phyloP scores from a whole-genome alignment of 2,329 filamentous ascomycete genomes.

The Tolypocladium tundrense region DNA sequence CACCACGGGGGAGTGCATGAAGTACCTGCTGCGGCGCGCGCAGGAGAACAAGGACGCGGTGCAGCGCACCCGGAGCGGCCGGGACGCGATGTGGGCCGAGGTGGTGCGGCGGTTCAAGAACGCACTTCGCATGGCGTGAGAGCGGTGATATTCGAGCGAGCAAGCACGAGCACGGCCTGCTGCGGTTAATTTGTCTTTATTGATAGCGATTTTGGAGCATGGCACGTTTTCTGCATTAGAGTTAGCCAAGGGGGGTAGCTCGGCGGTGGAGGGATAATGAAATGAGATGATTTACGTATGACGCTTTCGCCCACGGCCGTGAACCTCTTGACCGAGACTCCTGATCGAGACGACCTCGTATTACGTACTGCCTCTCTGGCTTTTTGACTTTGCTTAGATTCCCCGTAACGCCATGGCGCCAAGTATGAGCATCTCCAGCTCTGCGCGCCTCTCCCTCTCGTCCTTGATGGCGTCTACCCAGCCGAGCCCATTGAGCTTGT shows the following conservation, averaged over 20 bases:
- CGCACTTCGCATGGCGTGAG: slow-evolving; percentile 25
- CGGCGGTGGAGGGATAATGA: neutral
- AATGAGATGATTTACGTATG: neutral
- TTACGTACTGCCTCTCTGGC: neutral
- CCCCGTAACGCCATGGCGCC: slow-evolving; percentile 59
- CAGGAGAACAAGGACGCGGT: slow-evolving; percentile 68
- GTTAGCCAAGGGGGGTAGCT: neutral
- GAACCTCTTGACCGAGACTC: neutral
- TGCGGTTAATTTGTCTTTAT: neutral
- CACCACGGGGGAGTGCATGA: slow-evolving; percentile 70
- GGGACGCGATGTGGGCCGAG: slow-evolving; percentile 54
- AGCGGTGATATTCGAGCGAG: neutral
- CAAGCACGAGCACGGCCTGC: neutral
- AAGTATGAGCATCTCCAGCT: slow-evolving; percentile 60
- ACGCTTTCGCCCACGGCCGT: neutral
- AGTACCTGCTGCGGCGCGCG: slow-evolving; percentile 55
- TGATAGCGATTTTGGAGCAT: neutral
- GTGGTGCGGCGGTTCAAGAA: slow-evolving; percentile 43
- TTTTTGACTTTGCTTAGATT: slow-evolving; percentile 10
- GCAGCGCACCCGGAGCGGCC: slow-evolving; percentile 48
- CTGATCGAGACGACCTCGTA: neutral
- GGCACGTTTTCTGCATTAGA: neutral
- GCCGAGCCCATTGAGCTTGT: slow-evolving; percentile 63
- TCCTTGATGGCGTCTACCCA: slow-evolving; percentile 37
- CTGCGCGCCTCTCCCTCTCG: slow-evolving; percentile 31